These are phyloP conservation scores for Heliocybe sulcata DNA, from an alignment of 1,284 basidiomycete species.

Conservation along the genomic window DNA sequence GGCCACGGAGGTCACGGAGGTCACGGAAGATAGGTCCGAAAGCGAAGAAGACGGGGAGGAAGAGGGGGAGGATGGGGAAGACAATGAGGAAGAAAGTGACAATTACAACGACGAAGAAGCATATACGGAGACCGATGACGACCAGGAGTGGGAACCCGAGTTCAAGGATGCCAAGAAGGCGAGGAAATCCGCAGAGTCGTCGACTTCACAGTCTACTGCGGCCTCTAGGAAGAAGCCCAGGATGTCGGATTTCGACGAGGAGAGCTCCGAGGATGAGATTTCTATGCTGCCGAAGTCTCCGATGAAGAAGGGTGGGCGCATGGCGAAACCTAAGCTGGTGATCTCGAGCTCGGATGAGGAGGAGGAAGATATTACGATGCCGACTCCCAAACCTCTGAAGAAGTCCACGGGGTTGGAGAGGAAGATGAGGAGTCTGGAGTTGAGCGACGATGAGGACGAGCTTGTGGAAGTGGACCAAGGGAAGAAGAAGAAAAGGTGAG, in stretches of 20 bases:
- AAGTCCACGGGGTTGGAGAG: not conserved
- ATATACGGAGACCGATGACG: constrained; percentile 18
- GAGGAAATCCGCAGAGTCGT: not conserved
- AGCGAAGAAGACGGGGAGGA: constrained; percentile 9
- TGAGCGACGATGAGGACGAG: not conserved
- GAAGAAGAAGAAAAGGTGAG: constrained; percentile 42
- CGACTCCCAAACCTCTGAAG: not conserved
- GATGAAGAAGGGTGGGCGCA: not conserved
- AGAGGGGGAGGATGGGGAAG: constrained; percentile 11
- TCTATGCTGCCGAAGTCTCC: not conserved
- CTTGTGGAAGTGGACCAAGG: not conserved
- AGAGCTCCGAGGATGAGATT: not conserved
- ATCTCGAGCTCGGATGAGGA: not conserved
- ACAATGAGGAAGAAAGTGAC: constrained; percentile 20
- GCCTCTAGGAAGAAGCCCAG: not conserved
- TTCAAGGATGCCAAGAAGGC: not conserved
- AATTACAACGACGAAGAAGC: constrained; percentile 22
- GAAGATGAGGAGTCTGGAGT: not conserved
- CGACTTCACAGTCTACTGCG: not conserved
- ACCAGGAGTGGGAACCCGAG: constrained; percentile 9
- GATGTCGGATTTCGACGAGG: not conserved
- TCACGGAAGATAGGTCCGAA: constrained; percentile 6
- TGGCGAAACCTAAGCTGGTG: not conserved
- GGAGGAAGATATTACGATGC: not conserved
- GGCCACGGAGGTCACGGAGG: constrained; percentile 2